These are phyloP conservation scores for Phytopythium sindhum DNA, from an alignment of 352 stramenopile genomes.

Conservation along the genomic window DNA sequence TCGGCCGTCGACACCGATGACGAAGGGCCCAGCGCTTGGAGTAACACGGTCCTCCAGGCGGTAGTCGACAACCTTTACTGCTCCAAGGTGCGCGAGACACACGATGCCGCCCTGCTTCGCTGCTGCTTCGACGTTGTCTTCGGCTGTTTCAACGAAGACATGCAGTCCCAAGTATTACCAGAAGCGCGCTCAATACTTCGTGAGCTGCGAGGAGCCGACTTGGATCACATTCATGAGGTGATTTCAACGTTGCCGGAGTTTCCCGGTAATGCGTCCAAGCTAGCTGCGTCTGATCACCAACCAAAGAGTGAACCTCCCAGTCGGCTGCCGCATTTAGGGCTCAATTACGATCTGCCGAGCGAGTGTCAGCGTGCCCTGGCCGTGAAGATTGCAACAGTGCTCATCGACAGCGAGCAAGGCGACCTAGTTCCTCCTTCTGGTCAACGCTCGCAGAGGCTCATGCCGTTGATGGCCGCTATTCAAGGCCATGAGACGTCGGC, in stretches of 20 bases:
- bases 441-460: neutral
- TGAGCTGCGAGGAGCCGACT: neutral
- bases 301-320: too few relatives aligned
- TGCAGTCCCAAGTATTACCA: neutral
- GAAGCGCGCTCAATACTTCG: neutral
- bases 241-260: neutral
- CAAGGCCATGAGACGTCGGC: too few relatives aligned
- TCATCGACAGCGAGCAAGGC: neutral
- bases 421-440: neutral
- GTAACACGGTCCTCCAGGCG: neutral
- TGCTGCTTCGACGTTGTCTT: constrained; percentile 1
- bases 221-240: neutral
- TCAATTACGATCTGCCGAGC: neutral
- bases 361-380: neutral
- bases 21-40: neutral
- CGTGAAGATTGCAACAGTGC: neutral
- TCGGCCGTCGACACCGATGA: neutral
- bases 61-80: neutral
- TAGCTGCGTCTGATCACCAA: neutral
- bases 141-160: neutral
- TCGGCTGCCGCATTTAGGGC: too few relatives aligned
- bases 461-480: neutral
- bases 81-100: neutral
- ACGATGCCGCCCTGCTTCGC: neutral
- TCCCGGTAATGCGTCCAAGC: neutral